Evolutionary conservation across 371 early-diverging fungal species (phyloP).

Genomic region (Apophysomyces sp.): DNA sequence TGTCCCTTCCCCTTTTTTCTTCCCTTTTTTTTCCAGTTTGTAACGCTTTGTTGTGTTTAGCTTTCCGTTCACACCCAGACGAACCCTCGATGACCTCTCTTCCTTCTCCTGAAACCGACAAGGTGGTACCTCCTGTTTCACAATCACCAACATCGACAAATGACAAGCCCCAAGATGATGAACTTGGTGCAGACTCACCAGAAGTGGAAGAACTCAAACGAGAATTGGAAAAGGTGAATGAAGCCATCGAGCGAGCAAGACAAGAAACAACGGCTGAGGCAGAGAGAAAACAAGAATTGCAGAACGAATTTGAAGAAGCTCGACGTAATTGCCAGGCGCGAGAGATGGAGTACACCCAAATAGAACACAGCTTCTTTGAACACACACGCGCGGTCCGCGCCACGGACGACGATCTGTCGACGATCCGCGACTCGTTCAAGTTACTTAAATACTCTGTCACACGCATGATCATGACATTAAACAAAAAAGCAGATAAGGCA

Average conservation of each 20-base stretch:
- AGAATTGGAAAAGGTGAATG: slow-evolving; percentile 39
- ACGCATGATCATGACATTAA: slow-evolving; percentile 55
- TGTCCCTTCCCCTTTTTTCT: neutral
- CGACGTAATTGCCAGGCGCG: slow-evolving; percentile 35
- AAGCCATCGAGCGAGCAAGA: slow-evolving; percentile 25
- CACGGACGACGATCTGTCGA: slow-evolving; percentile 64
- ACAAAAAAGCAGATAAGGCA: slow-evolving; percentile 50
- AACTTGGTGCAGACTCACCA: slow-evolving; percentile 1
- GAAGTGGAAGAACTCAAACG: slow-evolving; percentile 23
- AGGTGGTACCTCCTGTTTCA: neutral
- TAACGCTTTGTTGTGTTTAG: neutral
- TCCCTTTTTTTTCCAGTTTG: neutral
- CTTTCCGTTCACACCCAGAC: neutral
- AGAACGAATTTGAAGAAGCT: slow-evolving; percentile 31
- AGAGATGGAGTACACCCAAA: slow-evolving; percentile 42
- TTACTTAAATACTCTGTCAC: slow-evolving; percentile 56
- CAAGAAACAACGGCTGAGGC: slow-evolving; percentile 32
- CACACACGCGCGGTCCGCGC: slow-evolving; percentile 59
- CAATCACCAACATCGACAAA: slow-evolving; percentile 2
- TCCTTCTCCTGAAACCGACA: slow-evolving; percentile 1
- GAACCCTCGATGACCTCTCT: slow-evolving; percentile 1
- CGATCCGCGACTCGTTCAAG: slow-evolving; percentile 59
- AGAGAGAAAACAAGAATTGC: slow-evolving; percentile 29
- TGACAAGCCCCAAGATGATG: neutral
- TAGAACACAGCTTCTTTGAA: slow-evolving; percentile 57